Evolutionary conservation across 1,139 yeast species (phyloP), one percentile per base, ranked within the genome.

Genomic region (Suhomyces coccinellae): DNA sequence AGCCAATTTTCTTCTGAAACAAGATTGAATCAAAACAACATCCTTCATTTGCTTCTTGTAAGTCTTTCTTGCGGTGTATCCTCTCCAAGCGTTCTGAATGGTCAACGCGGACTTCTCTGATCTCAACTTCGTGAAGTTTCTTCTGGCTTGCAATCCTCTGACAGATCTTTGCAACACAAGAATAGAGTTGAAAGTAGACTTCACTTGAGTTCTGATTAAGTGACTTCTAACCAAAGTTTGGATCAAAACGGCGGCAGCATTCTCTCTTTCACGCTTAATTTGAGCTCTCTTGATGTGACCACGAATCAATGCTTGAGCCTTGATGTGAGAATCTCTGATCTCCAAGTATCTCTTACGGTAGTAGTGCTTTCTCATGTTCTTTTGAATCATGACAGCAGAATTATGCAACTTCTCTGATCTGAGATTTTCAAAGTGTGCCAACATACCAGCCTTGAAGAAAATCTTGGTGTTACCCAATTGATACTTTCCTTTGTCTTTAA

Each of bases 381-480:
- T 90, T 70, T 93, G 99, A 53, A 93, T 85, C 68, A 86, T 71
- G 20, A 83, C 83, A 3, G 97, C 97, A 44, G 96, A 85, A 46
- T 71, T 79, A 60, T 79, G 79, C 52, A 90, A 78, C 57, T 89
- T 87, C 55, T 85, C 89, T 22, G 89, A 71, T 65, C 98, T 83
- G 57, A 86, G 69, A 55, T 89, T 89, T 68, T 93, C 99, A 53
- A 93, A 79, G 54, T 85, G 85, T 15, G 98, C 99, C 61, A 93
- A 77, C 76, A 93, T 89, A 58, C 99, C 99, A 32, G 97, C 96
- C 64, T 91, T 90, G 75, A 93, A 93, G 68, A 93, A 93, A 40
- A 93, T 89, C 65, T 93, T 93, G 33, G 97, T 87, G 57, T 83
- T 80, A 69, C 95, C 95, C 52, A 88, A 75, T 67, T 93, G 98